Evolutionary conservation across 2,329 filamentous ascomycete species (phyloP).

Genomic region (Kalmusia sp.): DNA sequence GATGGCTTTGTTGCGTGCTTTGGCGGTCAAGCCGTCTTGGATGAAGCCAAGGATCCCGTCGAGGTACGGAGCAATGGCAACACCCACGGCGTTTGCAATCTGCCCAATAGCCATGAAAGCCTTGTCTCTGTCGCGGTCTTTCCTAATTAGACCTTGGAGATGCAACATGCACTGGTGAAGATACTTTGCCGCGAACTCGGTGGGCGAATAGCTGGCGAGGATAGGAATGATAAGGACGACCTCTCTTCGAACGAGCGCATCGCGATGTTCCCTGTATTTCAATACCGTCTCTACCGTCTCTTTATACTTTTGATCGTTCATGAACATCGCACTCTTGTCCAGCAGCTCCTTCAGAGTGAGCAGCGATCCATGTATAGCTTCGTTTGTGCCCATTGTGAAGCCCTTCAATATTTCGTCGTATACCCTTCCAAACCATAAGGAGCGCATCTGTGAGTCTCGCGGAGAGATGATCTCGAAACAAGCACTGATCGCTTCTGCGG

Average conservation of each 20-base stretch:
- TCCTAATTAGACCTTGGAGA: slow-evolving; percentile 89
- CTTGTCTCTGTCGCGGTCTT: slow-evolving; percentile 87
- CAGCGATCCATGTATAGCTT: slow-evolving; percentile 92
- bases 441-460: slow-evolving; percentile 85
- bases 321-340: slow-evolving; percentile 97
- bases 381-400: slow-evolving; percentile 77
- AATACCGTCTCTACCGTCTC: slow-evolving; percentile 93
- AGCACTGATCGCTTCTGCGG: slow-evolving; percentile 90
- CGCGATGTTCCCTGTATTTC: slow-evolving; percentile 90
- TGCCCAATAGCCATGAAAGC: slow-evolving; percentile 96
- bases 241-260: slow-evolving; percentile 84
- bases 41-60: slow-evolving; percentile 95
- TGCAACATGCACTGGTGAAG: slow-evolving; percentile 98
- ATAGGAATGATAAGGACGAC: slow-evolving; percentile 92
- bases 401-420: slow-evolving; percentile 84
- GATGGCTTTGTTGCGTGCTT: slow-evolving; percentile 68
- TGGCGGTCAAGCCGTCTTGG: slow-evolving; percentile 83
- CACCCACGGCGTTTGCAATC: slow-evolving; percentile 94
- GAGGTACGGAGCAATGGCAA: slow-evolving; percentile 91
- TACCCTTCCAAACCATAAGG: slow-evolving; percentile 88
- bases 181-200: slow-evolving; percentile 86
- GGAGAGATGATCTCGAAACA: slow-evolving; percentile 96
- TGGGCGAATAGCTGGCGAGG: slow-evolving; percentile 88
- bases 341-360: slow-evolving; percentile 92
- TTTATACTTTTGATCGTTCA: slow-evolving; percentile 87